Evolutionary conservation across 192 early-diverging fungal species (phyloP).

Genomic region (Geranomyces michiganensis): DNA sequence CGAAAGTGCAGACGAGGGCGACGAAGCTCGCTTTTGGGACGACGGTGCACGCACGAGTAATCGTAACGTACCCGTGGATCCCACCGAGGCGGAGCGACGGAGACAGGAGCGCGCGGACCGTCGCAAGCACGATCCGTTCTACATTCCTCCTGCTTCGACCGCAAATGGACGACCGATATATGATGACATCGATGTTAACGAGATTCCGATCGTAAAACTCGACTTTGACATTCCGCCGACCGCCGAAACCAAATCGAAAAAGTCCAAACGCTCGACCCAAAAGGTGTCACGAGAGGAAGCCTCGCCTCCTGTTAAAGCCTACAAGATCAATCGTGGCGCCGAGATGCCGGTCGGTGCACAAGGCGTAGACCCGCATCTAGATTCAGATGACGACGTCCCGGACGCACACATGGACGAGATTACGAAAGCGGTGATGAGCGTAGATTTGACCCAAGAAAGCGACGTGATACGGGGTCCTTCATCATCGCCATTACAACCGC

Average conservation of each 20-base stretch:
- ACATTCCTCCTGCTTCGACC: constrained; percentile 51
- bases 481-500: not conserved
- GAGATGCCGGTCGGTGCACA: constrained; percentile 38
- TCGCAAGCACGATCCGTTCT: constrained; percentile 65
- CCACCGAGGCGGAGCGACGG: constrained; percentile 10
- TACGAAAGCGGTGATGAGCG: constrained; percentile 45
- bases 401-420: constrained; percentile 33
- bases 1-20: constrained; percentile 33
- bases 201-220: constrained; percentile 79
- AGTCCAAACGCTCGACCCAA: constrained; percentile 6
- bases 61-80: not conserved
- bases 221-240: not conserved
- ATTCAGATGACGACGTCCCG: constrained; percentile 6
- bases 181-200: constrained; percentile 74
- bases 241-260: constrained; percentile 21
- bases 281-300: constrained; percentile 7
- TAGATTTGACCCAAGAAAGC: constrained; percentile 36
- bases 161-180: constrained; percentile 40
- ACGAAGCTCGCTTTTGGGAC: constrained; percentile 26
- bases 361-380: not conserved
- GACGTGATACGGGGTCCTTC: not conserved
- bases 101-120: constrained; percentile 43
- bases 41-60: not conserved
- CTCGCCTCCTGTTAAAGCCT: constrained; percentile 31
- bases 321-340: constrained; percentile 41